Evolutionary conservation across 371 early-diverging fungal genomes (phyloP).

Genomic region (Syncephalis plumigaleata): DNA sequence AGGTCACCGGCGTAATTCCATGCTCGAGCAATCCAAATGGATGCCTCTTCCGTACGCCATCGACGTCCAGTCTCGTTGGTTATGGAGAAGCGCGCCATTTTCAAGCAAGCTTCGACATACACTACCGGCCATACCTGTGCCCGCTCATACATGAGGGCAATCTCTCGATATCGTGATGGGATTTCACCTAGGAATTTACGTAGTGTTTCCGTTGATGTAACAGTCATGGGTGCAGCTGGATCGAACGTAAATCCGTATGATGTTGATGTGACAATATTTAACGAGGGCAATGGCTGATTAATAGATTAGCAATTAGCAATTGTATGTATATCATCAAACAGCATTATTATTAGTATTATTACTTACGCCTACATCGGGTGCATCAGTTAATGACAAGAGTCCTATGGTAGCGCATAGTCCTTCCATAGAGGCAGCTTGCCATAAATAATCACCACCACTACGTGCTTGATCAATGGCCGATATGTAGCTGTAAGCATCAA

Average conservation of each 20-base stretch:
- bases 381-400: no score
- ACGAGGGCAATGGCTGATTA: no score
- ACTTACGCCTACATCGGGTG: conserved; percentile 35
- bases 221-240: conserved; percentile 5
- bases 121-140: conserved; percentile 15
- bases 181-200: conserved; percentile 14
- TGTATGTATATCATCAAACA: no score
- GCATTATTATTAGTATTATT: neutral
- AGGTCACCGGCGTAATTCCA: conserved; percentile 5
- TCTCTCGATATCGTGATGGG: neutral
- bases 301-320: no score
- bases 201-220: conserved; percentile 12
- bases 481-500: conserved; percentile 23
- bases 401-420: conserved; percentile 11
- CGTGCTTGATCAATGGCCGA: conserved; percentile 51
- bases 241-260: neutral
- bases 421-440: conserved; percentile 68
- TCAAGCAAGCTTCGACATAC: conserved; percentile 24
- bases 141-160: no score
- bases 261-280: no score
- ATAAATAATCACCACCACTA: conserved; percentile 43
- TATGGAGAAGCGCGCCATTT: conserved; percentile 14
- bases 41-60: conserved; percentile 2
- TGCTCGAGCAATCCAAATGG: conserved; percentile 5
- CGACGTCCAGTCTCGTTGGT: no score